A percentile compares a stretch with the other conserved stretches of the same genome.
These are phyloP conservation scores for Anthracocystis setariae DNA, from an alignment of 1,284 basidiomycete species.

Conservation along the genomic window DNA sequence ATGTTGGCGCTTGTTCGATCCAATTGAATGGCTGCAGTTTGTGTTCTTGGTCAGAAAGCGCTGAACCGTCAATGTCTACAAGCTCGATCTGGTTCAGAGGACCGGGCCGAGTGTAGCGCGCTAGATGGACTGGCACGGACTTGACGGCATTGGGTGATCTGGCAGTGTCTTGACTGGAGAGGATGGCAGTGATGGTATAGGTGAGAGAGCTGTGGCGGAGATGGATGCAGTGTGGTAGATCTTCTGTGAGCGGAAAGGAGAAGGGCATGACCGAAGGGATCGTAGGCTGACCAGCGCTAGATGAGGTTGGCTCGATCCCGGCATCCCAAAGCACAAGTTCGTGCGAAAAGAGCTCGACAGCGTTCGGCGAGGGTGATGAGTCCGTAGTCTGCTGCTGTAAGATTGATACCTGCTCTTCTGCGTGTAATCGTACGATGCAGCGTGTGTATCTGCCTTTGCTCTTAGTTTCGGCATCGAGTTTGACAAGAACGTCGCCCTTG, in stretches of 20 bases:
- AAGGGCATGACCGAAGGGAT: conserved; percentile 60
- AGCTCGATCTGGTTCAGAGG: conserved; percentile 35
- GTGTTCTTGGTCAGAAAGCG: conserved; percentile 28
- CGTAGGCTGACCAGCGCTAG: conserved; percentile 20
- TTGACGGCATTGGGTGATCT: conserved; percentile 38
- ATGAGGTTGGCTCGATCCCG: conserved; percentile 17
- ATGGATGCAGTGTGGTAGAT: conserved; percentile 66
- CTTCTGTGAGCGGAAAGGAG: conserved; percentile 57
- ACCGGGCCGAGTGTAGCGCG: conserved; percentile 56
- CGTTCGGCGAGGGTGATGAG: not conserved
- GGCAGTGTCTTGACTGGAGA: conserved; percentile 35
- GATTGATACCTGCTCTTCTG: conserved; percentile 13
- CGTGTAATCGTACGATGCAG: conserved; percentile 32
- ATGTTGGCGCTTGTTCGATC: conserved; percentile 42
- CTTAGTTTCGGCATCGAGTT: conserved; percentile 49
- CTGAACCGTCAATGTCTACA: conserved; percentile 23
- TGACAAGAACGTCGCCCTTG: conserved; percentile 65
- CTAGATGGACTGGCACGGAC: conserved; percentile 54
- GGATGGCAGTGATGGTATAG: conserved; percentile 54
- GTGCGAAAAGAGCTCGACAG: conserved; percentile 54
- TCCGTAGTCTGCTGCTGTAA: conserved; percentile 2
- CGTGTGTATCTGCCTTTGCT: conserved; percentile 28
- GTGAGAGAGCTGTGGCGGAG: conserved; percentile 50
- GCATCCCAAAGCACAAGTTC: conserved; percentile 52
- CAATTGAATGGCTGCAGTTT: conserved; percentile 53